Conservation (phyloP, 1,139 yeast genomes). For the Yamadazyma sp. region DNA sequence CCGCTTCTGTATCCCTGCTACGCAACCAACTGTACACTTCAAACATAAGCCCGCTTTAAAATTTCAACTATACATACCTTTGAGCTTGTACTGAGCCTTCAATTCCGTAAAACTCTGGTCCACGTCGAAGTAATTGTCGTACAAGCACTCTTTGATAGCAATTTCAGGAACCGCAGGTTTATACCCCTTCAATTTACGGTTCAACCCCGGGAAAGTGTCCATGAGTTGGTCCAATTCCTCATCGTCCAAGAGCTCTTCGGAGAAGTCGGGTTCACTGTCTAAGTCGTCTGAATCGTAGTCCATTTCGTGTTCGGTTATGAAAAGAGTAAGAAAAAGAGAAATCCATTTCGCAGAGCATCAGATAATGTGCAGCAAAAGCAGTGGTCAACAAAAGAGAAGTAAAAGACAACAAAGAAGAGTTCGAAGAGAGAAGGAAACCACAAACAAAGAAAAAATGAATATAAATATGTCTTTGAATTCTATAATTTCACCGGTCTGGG, state of each 20-base stretch:
- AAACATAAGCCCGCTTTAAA: no score
- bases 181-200: conserved; percentile 33
- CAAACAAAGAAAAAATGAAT: no score
- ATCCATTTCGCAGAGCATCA: no score
- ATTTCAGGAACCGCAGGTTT: conserved; percentile 44
- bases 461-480: no score
- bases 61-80: conserved; percentile 35
- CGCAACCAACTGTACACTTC: no score
- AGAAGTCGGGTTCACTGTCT: conserved; percentile 17
- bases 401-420: no score
- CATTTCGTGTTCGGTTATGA: not conserved
- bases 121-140: conserved; percentile 59
- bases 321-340: no score
- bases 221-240: conserved; percentile 45
- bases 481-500: no score
- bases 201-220: conserved; percentile 41
- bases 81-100: conserved; percentile 41
- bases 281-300: conserved; percentile 16
- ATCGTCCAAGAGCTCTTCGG: conserved; percentile 22
- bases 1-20: no score
- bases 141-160: conserved; percentile 59
- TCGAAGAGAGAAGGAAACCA: no score
- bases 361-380: no score
- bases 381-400: no score
- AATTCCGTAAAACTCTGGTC: conserved; percentile 55